phyloP scores from a whole-genome alignment of 2,329 filamentous ascomycete species.

The Diaporthe sp. region DNA sequence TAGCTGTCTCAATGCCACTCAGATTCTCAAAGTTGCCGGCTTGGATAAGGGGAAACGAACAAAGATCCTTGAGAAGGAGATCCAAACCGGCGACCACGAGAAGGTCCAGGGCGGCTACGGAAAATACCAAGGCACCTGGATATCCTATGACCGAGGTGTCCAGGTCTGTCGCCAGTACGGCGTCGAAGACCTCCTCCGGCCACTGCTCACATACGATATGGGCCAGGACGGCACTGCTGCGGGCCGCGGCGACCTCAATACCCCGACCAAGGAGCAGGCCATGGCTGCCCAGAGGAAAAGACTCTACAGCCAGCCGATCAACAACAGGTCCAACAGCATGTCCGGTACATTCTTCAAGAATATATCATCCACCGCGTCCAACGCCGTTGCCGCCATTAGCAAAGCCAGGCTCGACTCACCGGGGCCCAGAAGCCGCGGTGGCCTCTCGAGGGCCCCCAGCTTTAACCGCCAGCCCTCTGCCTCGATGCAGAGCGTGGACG shows the following conservation, averaged over 20 bases:
- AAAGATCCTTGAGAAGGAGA: slow-evolving; percentile 98
- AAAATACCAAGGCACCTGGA: slow-evolving; percentile 99
- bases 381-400: slow-evolving; percentile 95
- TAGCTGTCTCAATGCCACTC: slow-evolving; percentile 97
- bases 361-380: slow-evolving; percentile 92
- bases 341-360: slow-evolving; percentile 97
- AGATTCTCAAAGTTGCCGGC: slow-evolving; percentile 97
- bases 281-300: slow-evolving; percentile 96
- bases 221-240: slow-evolving; percentile 80
- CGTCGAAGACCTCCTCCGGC: slow-evolving; percentile 82
- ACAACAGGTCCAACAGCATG: slow-evolving; percentile 75
- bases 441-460: slow-evolving; percentile 75
- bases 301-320: slow-evolving; percentile 83
- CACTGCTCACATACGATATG: slow-evolving; percentile 85
- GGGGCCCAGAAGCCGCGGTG: slow-evolving; percentile 72
- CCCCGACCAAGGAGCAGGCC: slow-evolving; percentile 97
- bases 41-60: slow-evolving; percentile 98
- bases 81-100: slow-evolving; percentile 95
- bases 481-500: slow-evolving; percentile 78
- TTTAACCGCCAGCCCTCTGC: slow-evolving; percentile 74
- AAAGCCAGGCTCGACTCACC: slow-evolving; percentile 95
- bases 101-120: slow-evolving; percentile 99
- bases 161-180: slow-evolving; percentile 89
- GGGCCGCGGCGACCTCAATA: slow-evolving; percentile 85
- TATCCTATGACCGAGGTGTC: slow-evolving; percentile 90